phyloP scores from a whole-genome alignment of 257 asterid species.

The Przewalskia tangutica region DNA sequence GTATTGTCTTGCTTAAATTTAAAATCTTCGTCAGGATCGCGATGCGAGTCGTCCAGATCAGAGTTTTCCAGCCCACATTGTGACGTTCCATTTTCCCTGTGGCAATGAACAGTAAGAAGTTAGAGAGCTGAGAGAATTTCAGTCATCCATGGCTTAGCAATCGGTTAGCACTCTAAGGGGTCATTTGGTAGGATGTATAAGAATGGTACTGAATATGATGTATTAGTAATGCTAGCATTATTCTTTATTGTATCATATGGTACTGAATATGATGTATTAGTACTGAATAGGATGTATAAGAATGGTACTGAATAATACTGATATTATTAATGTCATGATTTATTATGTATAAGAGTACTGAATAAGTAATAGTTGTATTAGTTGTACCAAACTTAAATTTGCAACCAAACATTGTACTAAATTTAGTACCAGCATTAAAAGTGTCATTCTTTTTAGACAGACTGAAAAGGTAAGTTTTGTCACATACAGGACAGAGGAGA shows the following conservation, averaged over 20 bases:
- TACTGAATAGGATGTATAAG: no score
- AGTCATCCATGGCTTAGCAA: background rate
- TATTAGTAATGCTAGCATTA: no score
- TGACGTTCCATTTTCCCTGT: conserved; percentile 47
- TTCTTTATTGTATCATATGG: no score
- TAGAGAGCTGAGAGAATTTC: background rate
- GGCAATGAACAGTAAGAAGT: conserved; percentile 1
- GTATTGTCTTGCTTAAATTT: conserved; percentile 48
- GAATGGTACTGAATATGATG: no score
- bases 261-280: no score
- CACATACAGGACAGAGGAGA: background rate
- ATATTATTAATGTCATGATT: no score
- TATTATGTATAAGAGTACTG: no score
- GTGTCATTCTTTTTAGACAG: background rate
- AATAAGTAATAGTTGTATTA: no score
- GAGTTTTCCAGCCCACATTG: conserved; percentile 18
- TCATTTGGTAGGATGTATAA: no score
- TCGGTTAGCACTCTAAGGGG: background rate
- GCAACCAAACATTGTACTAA: no score
- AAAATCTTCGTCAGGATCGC: conserved; percentile 23
- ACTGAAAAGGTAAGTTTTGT: background rate
- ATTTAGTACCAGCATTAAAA: background rate
- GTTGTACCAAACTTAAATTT: no score
- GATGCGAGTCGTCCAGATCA: conserved; percentile 24
- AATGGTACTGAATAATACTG: no score